A percentile compares a stretch with the other conserved stretches of the same genome.
These are phyloP conservation scores for Staphylotrichum tortipilum DNA, from an alignment of 495 filamentous ascomycete species.

Conservation along the genomic window DNA sequence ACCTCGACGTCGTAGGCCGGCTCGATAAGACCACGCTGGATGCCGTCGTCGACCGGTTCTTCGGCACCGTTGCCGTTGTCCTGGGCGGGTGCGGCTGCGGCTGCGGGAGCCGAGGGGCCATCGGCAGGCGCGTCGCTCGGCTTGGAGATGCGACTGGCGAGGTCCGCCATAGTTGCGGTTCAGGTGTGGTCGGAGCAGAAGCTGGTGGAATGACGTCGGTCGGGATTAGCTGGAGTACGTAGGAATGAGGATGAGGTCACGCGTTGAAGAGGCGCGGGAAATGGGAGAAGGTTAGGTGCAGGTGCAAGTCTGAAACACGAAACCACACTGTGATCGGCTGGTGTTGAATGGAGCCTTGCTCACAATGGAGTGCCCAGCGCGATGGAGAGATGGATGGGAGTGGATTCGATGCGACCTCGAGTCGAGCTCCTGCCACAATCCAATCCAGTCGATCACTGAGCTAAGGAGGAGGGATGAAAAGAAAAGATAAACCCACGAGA, in stretches of 20 bases:
- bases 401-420: no score
- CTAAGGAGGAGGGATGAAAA: no score
- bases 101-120: neutral
- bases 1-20: conserved; percentile 75
- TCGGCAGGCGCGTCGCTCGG: conserved; percentile 24
- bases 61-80: conserved; percentile 39
- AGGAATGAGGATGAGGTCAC: no score
- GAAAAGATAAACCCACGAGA: no score
- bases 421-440: no score
- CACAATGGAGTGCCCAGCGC: no score
- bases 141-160: conserved; percentile 55
- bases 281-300: neutral
- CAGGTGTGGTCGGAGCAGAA: neutral
- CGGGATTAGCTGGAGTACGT: neutral
- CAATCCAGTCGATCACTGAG: no score
- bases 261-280: neutral
- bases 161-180: conserved; percentile 40
- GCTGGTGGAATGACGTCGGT: neutral
- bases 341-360: no score
- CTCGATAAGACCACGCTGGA: conserved; percentile 53
- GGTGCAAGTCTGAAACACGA: neutral
- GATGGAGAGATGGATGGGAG: no score
- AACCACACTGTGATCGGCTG: no score
- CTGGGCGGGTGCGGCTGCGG: conserved; percentile 20
- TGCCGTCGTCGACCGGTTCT: conserved; percentile 37